Evolutionary conservation across 2,329 filamentous ascomycete genomes (phyloP).

Genomic region (Elsinoe fawcettii): DNA sequence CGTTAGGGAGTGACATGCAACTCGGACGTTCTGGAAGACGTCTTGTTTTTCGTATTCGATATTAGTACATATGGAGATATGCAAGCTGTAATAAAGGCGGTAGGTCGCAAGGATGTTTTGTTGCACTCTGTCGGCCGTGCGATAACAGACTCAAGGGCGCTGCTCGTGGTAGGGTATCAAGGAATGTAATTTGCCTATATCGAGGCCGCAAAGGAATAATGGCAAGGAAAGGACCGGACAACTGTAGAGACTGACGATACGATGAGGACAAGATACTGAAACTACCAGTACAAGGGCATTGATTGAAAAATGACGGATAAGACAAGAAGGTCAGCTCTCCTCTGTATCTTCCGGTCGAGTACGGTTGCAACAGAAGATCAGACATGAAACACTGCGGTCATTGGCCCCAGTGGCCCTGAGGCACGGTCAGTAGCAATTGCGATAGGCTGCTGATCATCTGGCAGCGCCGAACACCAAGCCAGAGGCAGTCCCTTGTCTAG

Average conservation of each 20-base stretch:
- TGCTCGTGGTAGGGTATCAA: background rate
- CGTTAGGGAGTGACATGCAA: conserved; percentile 13
- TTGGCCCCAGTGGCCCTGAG: background rate
- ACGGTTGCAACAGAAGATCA: conserved; percentile 10
- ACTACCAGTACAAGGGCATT: background rate
- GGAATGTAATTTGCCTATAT: conserved; percentile 6
- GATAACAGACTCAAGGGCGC: conserved; percentile 2
- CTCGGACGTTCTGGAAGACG: conserved; percentile 1
- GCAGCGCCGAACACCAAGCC: conserved; percentile 6
- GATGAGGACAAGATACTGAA: background rate
- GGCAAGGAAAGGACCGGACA: background rate
- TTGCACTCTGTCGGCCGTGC: background rate
- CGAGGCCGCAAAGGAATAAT: background rate
- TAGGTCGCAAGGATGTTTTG: conserved; percentile 8
- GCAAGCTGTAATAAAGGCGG: conserved; percentile 12
- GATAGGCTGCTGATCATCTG: conserved; percentile 13
- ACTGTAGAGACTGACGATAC: conserved; percentile 7
- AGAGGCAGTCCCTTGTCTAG: conserved; percentile 1
- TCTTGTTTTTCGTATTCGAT: background rate
- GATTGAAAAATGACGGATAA: background rate
- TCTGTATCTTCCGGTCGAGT: background rate
- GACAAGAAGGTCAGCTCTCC: background rate
- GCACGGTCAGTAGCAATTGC: background rate
- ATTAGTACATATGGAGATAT: background rate
- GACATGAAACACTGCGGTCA: conserved; percentile 4